Evolutionary conservation across 2,329 filamentous ascomycete species (phyloP).

Genomic region (Phyllosticta ampelicida): DNA sequence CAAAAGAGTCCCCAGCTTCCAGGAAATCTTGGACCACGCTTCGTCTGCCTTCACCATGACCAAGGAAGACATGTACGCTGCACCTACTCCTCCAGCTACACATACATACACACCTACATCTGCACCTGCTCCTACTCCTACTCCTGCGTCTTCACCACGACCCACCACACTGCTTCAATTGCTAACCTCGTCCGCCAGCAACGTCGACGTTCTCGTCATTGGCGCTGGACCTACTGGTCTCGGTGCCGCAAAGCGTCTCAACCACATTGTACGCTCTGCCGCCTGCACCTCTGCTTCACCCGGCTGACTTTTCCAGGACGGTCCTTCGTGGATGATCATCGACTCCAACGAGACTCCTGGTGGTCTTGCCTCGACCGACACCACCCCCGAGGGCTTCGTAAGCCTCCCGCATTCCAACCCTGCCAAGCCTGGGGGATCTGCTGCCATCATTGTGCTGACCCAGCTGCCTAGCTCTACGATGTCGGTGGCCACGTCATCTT

Average conservation of each 20-base stretch:
- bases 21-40: constrained; percentile 28
- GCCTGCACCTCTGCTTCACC: constrained; percentile 11
- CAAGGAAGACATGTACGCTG: constrained; percentile 31
- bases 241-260: constrained; percentile 92
- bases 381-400: constrained; percentile 94
- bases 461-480: constrained; percentile 66
- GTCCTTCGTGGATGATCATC: constrained; percentile 90
- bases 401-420: constrained; percentile 34
- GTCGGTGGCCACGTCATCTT: constrained; percentile 98
- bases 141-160: no score
- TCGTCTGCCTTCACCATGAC: constrained; percentile 17
- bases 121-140: no score
- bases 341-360: constrained; percentile 87
- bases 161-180: background rate
- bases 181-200: constrained; percentile 41
- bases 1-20: constrained; percentile 32
- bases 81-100: background rate
- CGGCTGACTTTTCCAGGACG: constrained; percentile 49
- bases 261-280: constrained; percentile 68
- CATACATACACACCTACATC: no score
- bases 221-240: constrained; percentile 95
- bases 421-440: constrained; percentile 9
- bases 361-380: constrained; percentile 90
- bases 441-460: constrained; percentile 15
- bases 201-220: constrained; percentile 95